phyloP scores from a whole-genome alignment of 2,329 filamentous ascomycete genomes.

The Paraphaeosphaeria minitans region DNA sequence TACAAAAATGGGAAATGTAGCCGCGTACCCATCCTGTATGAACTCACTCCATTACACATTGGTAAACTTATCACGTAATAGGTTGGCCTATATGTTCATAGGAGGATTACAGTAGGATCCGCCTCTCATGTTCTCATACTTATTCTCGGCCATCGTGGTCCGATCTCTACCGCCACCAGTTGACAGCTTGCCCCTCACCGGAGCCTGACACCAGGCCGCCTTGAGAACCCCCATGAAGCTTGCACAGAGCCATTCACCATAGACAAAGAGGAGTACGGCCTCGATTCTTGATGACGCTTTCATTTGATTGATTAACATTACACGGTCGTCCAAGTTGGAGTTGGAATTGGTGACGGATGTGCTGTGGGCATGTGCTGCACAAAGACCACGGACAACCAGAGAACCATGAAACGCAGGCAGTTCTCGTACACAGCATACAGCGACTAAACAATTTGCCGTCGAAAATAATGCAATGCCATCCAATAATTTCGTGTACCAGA shows the following conservation, averaged over 20 bases:
- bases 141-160: no score
- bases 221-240: no score
- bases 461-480: constrained; percentile 2
- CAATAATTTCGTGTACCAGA: background rate
- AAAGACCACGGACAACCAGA: background rate
- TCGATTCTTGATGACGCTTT: background rate
- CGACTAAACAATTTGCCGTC: background rate
- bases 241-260: background rate
- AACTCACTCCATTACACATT: no score
- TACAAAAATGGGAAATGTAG: no score
- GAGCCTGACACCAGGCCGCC: no score
- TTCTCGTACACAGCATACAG: background rate
- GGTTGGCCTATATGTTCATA: no score
- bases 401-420: background rate
- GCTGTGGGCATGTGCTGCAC: background rate
- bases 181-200: background rate
- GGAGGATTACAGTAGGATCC: no score
- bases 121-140: no score
- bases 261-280: background rate
- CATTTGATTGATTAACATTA: background rate
- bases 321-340: background rate
- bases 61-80: no score
- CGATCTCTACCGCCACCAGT: background rate
- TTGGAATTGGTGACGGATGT: background rate
- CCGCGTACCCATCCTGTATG: no score